Evolutionary conservation across 2,329 filamentous ascomycete species (phyloP).

Genomic region (Exophiala dermatitidis): DNA sequence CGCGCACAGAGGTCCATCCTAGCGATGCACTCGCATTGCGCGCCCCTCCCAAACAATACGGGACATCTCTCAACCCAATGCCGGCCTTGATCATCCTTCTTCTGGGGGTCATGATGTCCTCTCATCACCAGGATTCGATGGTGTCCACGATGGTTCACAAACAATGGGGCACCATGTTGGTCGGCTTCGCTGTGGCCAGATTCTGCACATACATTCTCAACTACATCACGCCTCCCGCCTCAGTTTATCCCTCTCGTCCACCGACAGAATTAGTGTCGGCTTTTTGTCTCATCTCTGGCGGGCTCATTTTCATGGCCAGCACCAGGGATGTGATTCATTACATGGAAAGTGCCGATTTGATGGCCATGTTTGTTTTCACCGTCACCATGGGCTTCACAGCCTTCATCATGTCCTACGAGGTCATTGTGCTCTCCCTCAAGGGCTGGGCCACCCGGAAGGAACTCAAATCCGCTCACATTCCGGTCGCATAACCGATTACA

Average conservation of each 20-base stretch:
- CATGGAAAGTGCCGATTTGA: constrained; percentile 69
- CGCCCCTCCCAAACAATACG: constrained; percentile 59
- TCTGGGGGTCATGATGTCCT: constrained; percentile 90
- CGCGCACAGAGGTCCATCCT: constrained; percentile 29
- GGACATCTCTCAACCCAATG: constrained; percentile 76
- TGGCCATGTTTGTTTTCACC: constrained; percentile 92
- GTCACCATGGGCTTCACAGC: constrained; percentile 76
- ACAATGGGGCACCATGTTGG: constrained; percentile 83
- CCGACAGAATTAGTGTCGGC: constrained; percentile 82
- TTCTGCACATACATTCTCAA: constrained; percentile 70
- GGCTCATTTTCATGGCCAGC: constrained; percentile 87
- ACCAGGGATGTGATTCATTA: constrained; percentile 66
- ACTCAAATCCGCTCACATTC: constrained; percentile 5
- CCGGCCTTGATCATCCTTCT: constrained; percentile 80
- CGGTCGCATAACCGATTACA: constrained; percentile 4
- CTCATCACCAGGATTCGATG: constrained; percentile 77
- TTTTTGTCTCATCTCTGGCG: constrained; percentile 81
- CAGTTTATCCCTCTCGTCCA: constrained; percentile 71
- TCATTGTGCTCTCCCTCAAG: constrained; percentile 72
- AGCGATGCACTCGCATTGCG: constrained; percentile 41
- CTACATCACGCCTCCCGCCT: constrained; percentile 73
- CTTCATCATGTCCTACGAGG: constrained; percentile 77
- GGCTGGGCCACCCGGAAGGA: constrained; percentile 64
- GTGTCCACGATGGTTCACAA: constrained; percentile 85
- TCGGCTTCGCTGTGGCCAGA: constrained; percentile 71